Conservation (phyloP, 371 early-diverging fungal species). For the Mortierella sp. region DNA sequence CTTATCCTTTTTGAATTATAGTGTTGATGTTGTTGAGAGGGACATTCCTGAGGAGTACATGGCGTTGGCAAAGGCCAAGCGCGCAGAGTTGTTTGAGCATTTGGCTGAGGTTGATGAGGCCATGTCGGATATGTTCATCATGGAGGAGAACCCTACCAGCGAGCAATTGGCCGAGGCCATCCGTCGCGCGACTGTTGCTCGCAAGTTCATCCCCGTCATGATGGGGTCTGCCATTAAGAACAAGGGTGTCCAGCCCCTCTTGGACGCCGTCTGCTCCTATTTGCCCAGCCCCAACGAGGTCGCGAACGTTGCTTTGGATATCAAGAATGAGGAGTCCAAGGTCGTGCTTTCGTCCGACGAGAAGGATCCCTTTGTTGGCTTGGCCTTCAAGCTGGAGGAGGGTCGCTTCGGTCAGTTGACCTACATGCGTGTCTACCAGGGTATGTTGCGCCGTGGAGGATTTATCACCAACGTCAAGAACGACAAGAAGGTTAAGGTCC, state of each 20-base stretch:
- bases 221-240: conserved; percentile 94
- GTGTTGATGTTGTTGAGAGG: conserved; percentile 74
- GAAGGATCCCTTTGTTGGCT: conserved; percentile 85
- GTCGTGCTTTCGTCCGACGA: conserved; percentile 71
- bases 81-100: conserved; percentile 84
- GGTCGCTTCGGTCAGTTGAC: conserved; percentile 97
- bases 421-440: conserved; percentile 97
- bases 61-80: conserved; percentile 79
- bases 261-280: conserved; percentile 82
- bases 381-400: conserved; percentile 97
- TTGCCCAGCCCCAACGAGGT: conserved; percentile 87
- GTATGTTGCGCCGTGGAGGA: conserved; percentile 88
- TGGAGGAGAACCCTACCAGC: conserved; percentile 80
- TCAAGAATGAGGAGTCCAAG: conserved; percentile 75
- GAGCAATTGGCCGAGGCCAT: conserved; percentile 81
- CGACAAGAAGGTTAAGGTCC: conserved; percentile 95
- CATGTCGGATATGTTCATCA: conserved; percentile 86
- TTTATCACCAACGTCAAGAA: conserved; percentile 91
- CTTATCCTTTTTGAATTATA: conserved; percentile 26
- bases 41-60: conserved; percentile 86
- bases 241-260: conserved; percentile 83
- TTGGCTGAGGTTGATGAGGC: conserved; percentile 91
- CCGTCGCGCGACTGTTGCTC: conserved; percentile 83
- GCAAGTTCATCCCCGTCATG: conserved; percentile 87
- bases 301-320: conserved; percentile 81